Evolutionary conservation across 495 filamentous ascomycete genomes (phyloP), one percentile per base, ranked within the genome.

Genomic region (Bathelium albidoporum): DNA sequence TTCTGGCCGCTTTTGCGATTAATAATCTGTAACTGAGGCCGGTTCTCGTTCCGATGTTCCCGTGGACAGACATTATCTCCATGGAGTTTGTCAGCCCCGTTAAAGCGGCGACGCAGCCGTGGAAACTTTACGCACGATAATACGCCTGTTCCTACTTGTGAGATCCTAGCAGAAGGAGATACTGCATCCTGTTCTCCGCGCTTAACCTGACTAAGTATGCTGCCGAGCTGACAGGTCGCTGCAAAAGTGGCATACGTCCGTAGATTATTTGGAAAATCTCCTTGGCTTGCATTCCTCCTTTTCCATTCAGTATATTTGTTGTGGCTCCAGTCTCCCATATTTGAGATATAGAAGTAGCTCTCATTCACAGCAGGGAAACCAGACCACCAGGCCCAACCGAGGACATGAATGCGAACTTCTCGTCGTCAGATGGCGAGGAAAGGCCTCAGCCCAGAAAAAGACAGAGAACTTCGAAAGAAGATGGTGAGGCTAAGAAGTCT

Each of bases 401-500:
- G 29, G 5, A n/a, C 7, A 29, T n/a, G 49, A 29, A 12, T 11
- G 29, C 29, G 49, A 55, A 26, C 16, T 16, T 20, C 9, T 28
- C 49, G 22, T 55, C 49, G 2, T 55, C 49, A 2, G 49, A 55
- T 9, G 24, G 20, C 16, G 49, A 55, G n/a, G 49, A 55, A 29
- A 29, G 20, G 0, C 20, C 49, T 10, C 49, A 9, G 5, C 9
- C 2, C 29, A 26, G 49, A 16, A 55, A 55, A 29, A 55, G 49
- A 16, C 49, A 55, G 16, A 55, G 49, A 55, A 39, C 63, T 31
- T 64, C 64, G 10, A 45, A 61, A 31, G 63, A 65, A 11, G 59
- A 66, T 60, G 64, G 62, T 45, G 64, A 64, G n/a, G 69, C 62
- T 39, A 73, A 72, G 53, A 73, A 69, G 62, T 64, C 70, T 39